These are phyloP conservation scores for Calonectria pauciramosa DNA, from an alignment of 2,329 filamentous ascomycete genomes.

Conservation along the genomic window DNA sequence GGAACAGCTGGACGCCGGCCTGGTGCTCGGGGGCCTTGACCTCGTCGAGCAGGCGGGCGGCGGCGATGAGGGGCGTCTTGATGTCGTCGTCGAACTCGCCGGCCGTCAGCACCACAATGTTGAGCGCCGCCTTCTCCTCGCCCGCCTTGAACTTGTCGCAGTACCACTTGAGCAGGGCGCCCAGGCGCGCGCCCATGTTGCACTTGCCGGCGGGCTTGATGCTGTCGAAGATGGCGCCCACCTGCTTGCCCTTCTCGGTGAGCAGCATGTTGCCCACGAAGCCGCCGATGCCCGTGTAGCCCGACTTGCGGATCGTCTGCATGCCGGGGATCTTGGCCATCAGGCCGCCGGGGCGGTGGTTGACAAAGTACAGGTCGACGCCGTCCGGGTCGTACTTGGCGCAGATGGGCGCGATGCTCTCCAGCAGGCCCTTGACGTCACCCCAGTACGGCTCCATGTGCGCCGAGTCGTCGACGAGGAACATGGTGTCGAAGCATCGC, in stretches of 20 bases:
- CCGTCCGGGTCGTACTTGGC: conserved; percentile 29
- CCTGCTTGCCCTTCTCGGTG: conserved; percentile 24
- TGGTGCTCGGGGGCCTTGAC: conserved; percentile 25
- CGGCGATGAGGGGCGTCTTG: conserved; percentile 25
- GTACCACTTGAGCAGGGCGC: conserved; percentile 28
- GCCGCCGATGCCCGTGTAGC: conserved; percentile 27
- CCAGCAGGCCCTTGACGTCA: conserved; percentile 23
- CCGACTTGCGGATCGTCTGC: conserved; percentile 27
- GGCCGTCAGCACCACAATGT: conserved; percentile 27
- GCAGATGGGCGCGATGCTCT: conserved; percentile 27
- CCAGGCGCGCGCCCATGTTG: conserved; percentile 28
- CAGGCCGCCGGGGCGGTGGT: conserved; percentile 28
- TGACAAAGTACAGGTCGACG: conserved; percentile 30
- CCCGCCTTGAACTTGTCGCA: conserved; percentile 28
- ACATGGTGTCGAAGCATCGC: conserved; percentile 29
- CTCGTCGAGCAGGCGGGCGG: conserved; percentile 24
- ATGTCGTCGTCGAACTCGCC: conserved; percentile 30
- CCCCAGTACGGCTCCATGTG: conserved; percentile 25
- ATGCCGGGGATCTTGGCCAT: conserved; percentile 22
- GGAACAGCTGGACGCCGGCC: conserved; percentile 29
- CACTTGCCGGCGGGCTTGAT: conserved; percentile 28
- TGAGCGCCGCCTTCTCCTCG: conserved; percentile 25
- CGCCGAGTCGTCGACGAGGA: conserved; percentile 28
- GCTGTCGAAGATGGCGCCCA: conserved; percentile 24
- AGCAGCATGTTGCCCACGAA: conserved; percentile 27